These are phyloP conservation scores for Globisporangium emineosum DNA, from an alignment of 352 stramenopile genomes.

Conservation along the genomic window DNA sequence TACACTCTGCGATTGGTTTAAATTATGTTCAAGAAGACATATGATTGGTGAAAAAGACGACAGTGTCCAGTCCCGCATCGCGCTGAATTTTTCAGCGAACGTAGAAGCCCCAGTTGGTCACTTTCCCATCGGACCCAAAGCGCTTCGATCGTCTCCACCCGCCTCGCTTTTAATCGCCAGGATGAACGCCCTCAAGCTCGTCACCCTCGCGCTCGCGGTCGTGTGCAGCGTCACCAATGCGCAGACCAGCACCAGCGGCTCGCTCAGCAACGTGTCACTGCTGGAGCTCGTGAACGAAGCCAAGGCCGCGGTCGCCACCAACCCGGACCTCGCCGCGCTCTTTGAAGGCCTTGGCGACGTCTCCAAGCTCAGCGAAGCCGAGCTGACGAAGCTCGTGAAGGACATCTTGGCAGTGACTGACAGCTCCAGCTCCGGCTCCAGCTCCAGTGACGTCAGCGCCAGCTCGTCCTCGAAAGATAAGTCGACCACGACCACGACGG, in stretches of 20 bases:
- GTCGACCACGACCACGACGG: constrained; percentile 3
- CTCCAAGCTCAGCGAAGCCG: constrained; percentile 10
- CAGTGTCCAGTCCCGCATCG: background rate
- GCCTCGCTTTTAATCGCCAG: constrained; percentile 1
- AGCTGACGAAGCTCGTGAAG: constrained; percentile 10
- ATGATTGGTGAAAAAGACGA: constrained; percentile 2
- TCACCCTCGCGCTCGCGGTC: constrained; percentile 12
- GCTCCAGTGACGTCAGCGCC: background rate
- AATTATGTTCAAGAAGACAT: background rate
- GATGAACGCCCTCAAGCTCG: constrained; percentile 18
- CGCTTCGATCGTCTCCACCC: background rate
- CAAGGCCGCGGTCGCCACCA: constrained; percentile 9
- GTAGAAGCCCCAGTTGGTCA: background rate
- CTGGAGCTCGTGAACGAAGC: constrained; percentile 15
- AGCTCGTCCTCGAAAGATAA: constrained; percentile 3
- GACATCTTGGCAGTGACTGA: constrained; percentile 6
- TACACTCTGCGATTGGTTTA: background rate
- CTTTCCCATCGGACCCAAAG: constrained; percentile 4
- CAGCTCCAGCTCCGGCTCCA: constrained; percentile 4
- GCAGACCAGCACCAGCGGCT: background rate
- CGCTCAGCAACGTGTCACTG: constrained; percentile 10
- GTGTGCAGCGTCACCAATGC: background rate
- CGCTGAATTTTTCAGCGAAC: constrained; percentile 4
- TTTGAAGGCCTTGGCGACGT: constrained; percentile 12
- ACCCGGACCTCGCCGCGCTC: constrained; percentile 16